Evolutionary conservation across 306 rosid species (phyloP), one percentile per base, ranked within the genome.

Genomic region (Gastrolobium villosum): DNA sequence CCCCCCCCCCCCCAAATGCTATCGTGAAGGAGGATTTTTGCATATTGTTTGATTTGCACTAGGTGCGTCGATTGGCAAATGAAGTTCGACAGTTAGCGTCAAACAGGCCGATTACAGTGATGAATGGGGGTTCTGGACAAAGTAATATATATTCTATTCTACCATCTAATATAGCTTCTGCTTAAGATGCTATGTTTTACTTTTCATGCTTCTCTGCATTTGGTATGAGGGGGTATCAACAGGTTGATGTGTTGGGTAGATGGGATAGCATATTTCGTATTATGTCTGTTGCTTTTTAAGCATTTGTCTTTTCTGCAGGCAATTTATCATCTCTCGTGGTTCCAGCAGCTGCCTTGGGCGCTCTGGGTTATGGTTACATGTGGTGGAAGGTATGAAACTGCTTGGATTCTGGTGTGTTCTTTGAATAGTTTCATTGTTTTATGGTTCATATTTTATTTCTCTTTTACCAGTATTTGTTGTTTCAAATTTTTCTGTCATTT

Each of bases 301-400:
- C 3, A 3, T 54, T 75, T 48, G 28, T 49, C 60, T 56, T 59
- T 15, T 79, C 50, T 37, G 76, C 89, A 96, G 99, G 97, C 80
- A 88, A 88, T 70, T 6, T 90, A 56, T 55, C 97, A 37, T 88
- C 97, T 13, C 91, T 91, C 54, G 62, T 91, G 40, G 83, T 86
- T 88, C 99, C 98, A 56, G 93, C 93, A 2, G 97, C 94, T 78
- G 82, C 94, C 10, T 26, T 90, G 72, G 99, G 98, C 41, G 98
- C 86, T 30, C 36, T 88, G 83, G 97, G 99, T 69, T 96, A 96
- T 64, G 96, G 94, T 55, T 96, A 96, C 91, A 93, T 96, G 99
- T 83, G 96, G 96, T 93, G 92, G 98, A 96, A 93, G 99, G 99
- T 96, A 68, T 40, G 63, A 28, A 37, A 62, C 34, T 60, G 43